phyloP scores from a whole-genome alignment of 345 rosid species.

The Pugionium dolabratum region DNA sequence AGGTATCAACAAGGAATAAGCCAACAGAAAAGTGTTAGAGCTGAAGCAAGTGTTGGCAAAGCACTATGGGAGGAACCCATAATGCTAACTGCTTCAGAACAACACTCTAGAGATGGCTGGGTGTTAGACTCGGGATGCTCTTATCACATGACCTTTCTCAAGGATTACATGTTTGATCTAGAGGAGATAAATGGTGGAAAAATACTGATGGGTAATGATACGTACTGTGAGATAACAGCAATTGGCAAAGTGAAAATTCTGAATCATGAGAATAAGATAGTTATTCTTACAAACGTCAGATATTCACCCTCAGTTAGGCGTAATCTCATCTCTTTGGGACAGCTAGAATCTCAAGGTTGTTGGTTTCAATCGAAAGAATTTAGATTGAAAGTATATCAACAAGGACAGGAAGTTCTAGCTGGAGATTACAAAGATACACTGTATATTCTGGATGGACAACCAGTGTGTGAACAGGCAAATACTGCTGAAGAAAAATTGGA shows the following conservation, averaged over 20 bases:
- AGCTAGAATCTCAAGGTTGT: neutral
- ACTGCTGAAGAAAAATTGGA: neutral
- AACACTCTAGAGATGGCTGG: neutral
- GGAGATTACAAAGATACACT: neutral
- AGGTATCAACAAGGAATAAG: neutral
- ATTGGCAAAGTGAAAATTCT: neutral
- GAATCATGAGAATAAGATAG: neutral
- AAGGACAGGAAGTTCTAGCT: neutral
- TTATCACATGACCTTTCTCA: neutral
- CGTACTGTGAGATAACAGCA: neutral
- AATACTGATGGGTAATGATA: neutral
- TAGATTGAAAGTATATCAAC: neutral
- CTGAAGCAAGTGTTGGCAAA: neutral
- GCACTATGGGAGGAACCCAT: neutral
- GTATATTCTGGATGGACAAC: neutral
- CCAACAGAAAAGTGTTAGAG: neutral
- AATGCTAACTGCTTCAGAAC: neutral
- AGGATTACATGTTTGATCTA: neutral
- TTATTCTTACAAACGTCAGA: no score
- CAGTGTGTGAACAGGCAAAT: neutral
- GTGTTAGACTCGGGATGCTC: neutral
- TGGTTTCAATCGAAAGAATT: neutral
- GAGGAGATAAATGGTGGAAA: neutral
- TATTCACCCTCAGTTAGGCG: neutral
- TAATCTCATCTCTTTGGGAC: conserved; percentile 4